Base-by-base conservation (phyloP, 495 filamentous ascomycete species). In the Aspergillus sparsus region DNA sequence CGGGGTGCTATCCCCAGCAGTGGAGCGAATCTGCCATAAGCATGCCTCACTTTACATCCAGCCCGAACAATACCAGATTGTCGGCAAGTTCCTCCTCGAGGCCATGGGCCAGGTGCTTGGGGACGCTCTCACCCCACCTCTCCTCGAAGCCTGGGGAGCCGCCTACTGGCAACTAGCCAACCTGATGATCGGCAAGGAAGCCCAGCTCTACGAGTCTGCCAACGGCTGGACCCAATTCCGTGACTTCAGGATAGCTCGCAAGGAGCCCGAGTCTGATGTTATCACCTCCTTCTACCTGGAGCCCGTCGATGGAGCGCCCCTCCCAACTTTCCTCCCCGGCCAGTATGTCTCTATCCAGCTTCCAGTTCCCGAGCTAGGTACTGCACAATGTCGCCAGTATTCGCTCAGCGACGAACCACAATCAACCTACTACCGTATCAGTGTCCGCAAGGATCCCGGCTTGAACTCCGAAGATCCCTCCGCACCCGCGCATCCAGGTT, bases 21-120 rank as follows among this genome's bases (percentile, higher is more conserved):
- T 92, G n/a, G 85, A 87, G 70, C 79, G 85, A 62, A 90, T 92
- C 67, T 85, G 86, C 67, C 80, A 89, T 71, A 91, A 90, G 72
- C 89, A 92, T 62, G 88, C 84, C 45, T 88, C 84, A 0, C 82
- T 91, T 34, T 84, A 84, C 71, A 84, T 92, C 63, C 72, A 80
- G 57, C 83, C 89, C 21, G 86, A 82, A 7, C 81, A 88, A 58
- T 91, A 91, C 74, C 67, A 81, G 46, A 82, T 89, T 51, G 89
- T 92, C 33, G 89, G 85, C 55, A 80, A 80, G 63, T 80, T 83
- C 71, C 81, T 91, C 7, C 78, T 92, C 53, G 82, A 80, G 51
- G 86, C 87, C 34, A 88, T 92, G 76, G 82, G 81, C 52, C 67
- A 82, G 50, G 85, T 91, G 0, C 80, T 91, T 1, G 87, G 87